Evolutionary conservation across 306 rosid species (phyloP).

Genomic region (Vigna mungo): DNA sequence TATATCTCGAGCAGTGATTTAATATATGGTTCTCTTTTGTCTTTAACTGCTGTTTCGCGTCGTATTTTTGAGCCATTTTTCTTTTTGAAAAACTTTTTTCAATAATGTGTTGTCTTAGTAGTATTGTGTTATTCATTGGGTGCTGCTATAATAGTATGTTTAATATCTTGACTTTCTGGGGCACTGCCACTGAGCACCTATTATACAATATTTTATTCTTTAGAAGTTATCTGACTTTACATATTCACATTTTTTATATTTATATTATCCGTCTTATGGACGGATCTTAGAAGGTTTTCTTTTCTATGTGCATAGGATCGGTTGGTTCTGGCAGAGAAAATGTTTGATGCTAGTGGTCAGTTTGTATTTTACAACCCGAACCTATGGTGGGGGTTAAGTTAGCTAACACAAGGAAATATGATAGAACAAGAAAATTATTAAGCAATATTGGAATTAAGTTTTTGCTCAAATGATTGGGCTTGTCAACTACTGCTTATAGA

Average conservation of each 20-base stretch:
- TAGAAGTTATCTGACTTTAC: neutral
- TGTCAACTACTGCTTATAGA: neutral
- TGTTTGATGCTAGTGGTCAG: neutral
- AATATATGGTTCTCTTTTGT: neutral
- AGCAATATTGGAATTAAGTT: neutral
- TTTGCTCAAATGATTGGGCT: conserved; percentile 1
- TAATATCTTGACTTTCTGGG: neutral
- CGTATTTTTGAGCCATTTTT: neutral
- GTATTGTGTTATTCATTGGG: neutral
- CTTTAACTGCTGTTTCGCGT: neutral
- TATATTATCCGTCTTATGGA: neutral
- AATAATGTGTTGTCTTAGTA: neutral
- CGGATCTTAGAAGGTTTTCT: neutral
- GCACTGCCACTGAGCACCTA: neutral
- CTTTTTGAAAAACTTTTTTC: neutral
- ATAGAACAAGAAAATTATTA: neutral
- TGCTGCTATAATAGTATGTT: neutral
- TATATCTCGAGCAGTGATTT: neutral
- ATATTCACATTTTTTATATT: neutral
- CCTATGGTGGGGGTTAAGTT: neutral
- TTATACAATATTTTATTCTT: neutral
- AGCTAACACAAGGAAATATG: neutral
- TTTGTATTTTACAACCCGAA: neutral
- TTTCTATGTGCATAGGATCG: neutral
- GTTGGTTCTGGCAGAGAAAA: neutral